Base-by-base conservation (phyloP, 2,329 filamentous ascomycete species). In the Drechslera avenae region DNA sequence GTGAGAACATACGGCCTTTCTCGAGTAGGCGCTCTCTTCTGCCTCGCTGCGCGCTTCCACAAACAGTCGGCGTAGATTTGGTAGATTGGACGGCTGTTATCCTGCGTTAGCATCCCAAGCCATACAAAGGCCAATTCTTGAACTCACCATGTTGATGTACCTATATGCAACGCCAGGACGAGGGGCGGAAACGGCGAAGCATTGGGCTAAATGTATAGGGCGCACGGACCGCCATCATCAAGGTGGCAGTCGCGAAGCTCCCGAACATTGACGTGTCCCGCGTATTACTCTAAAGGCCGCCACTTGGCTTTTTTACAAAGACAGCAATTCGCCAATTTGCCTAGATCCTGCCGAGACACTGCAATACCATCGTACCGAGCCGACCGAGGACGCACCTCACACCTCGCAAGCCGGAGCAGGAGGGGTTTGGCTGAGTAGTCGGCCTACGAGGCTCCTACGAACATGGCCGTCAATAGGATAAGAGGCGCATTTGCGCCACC, bases 381-480 rank as follows among this genome's bases (percentile, higher is more conserved):
- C 40, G 21, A 37, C 5, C 26, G 42, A 23, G 41, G 5, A 37
- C 42, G 34, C 36, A 36, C 39, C 21, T 19, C 46, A 36, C 32
- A 47, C 33, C 14, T 46, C 19, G 26, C 51, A 31, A 51, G 51
- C 43, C 39, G 48, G 54, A 67, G 62, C 49, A 69, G 66, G 72
- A 74, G 68, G 72, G 71, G 65, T 62, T 56, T 62, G 59, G 54
- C 60, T 59, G 60, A 58, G 61, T 63, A 60, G 56, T 63, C 65
- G 59, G 54, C 60, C 26, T 63, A 68, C 54, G 61, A 50, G 62
- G 52, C 56, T 48, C 63, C 50, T 52, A 60, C 56, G 72, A 72
- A 68, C 67, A 96, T 96, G 91, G 93, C 94, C 72, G 93, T 97
- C 75, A 97, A 94, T 79, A 89, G 93, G 76, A 94, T 99, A 75